Evolutionary conservation across 2,329 filamentous ascomycete genomes (phyloP), one percentile per base, ranked within the genome.

Genomic region (Aspergillus ustus): DNA sequence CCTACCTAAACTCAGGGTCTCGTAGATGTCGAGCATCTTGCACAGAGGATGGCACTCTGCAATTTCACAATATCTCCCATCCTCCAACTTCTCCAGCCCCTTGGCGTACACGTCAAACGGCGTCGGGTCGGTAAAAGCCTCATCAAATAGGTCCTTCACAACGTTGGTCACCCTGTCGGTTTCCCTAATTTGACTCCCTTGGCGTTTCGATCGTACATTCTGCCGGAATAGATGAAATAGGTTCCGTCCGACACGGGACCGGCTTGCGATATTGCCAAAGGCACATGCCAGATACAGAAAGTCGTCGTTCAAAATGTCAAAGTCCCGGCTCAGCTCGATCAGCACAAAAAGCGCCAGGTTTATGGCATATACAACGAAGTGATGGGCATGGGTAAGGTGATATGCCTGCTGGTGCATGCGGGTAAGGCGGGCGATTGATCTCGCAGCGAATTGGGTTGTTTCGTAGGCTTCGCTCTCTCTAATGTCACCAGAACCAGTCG

Each of bases 11-110:
- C 75, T 77, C 58, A 78, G 62, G 60, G 70, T 75, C 58, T 78
- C 76, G 58, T 77, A 78, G 3, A 70, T 70, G 62, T 76, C 74
- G 44, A 78, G 66, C 76, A 78, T 78, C 25, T 77, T 75, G 17
- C 69, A 74, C 2, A 78, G 64, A 7, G 60, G 67, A 17, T 63
- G 57, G 11, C 63, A 63, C 7, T 56, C 61, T 4, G 63, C 64
- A 31, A 69, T 68, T 1, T 70, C 72, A 63, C 67, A 70, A 56
- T 74, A 76, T 25, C 72, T 70, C n/a, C 69, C 66, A 28, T 77
- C 69, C 51, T 75, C 67, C n/a, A 77, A 62, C 37, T 77, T 76
- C 60, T 73, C 68, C 53, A 77, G 53, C 0, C 75, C 75, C 37
- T 72, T 66, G 2, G 72, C 72, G 59, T 75, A 76, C 11, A 71